Evolutionary conservation across 2,329 filamentous ascomycete species (phyloP).

Genomic region (Fusarium sterilihyphosum): DNA sequence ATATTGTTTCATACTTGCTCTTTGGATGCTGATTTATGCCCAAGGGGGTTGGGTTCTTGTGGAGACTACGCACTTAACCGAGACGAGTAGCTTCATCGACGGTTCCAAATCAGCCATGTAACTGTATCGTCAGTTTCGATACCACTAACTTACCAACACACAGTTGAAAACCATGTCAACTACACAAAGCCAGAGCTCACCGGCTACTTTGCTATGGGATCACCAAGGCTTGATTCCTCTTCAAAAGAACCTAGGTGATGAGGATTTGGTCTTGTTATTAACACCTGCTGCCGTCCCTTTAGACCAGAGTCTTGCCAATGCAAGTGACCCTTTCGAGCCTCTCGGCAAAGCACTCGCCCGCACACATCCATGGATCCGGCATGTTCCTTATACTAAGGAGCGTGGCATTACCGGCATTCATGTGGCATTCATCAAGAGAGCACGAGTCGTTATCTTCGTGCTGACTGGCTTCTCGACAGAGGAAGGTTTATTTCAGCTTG

Average conservation of each 20-base stretch:
- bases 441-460: constrained; percentile 69
- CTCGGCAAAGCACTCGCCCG: constrained; percentile 71
- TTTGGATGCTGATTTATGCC: constrained; percentile 16
- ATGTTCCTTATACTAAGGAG: constrained; percentile 75
- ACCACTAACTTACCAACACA: constrained; percentile 2
- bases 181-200: constrained; percentile 19
- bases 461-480: constrained; percentile 59
- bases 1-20: not conserved
- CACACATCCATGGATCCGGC: constrained; percentile 70
- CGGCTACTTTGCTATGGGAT: constrained; percentile 53
- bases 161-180: constrained; percentile 36
- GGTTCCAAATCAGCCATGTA: constrained; percentile 33
- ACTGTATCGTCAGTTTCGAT: constrained; percentile 25
- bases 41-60: constrained; percentile 28
- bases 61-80: constrained; percentile 21
- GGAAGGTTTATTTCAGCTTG: constrained; percentile 62
- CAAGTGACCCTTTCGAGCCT: constrained; percentile 76
- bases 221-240: constrained; percentile 59
- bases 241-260: constrained; percentile 55
- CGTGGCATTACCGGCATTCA: constrained; percentile 72
- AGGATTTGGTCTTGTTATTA: constrained; percentile 68
- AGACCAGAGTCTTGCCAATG: constrained; percentile 52
- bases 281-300: constrained; percentile 65
- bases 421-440: constrained; percentile 68
- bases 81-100: constrained; percentile 13